phyloP scores from a whole-genome alignment of 257 asterid genomes.

The Thymus quinquecostatus region DNA sequence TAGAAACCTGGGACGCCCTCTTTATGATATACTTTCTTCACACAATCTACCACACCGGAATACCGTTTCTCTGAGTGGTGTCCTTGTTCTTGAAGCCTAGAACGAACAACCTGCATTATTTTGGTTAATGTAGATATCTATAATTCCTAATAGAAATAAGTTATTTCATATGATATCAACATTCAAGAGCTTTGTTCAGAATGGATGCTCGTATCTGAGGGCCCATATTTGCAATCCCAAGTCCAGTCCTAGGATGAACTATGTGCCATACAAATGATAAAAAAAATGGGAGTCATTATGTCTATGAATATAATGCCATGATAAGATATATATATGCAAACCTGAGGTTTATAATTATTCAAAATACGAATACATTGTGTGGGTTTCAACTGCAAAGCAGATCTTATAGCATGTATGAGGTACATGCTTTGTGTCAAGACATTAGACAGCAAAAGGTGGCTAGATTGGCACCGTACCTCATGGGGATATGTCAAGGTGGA shows the following conservation, averaged over 20 bases:
- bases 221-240: neutral
- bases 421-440: constrained; percentile 2
- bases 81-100: constrained; percentile 99
- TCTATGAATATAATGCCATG: neutral
- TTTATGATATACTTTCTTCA: constrained; percentile 70
- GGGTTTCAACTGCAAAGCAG: neutral
- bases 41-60: constrained; percentile 80
- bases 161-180: too few relatives aligned
- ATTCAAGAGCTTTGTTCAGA: neutral
- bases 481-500: constrained; percentile 93
- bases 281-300: neutral
- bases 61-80: constrained; percentile 89
- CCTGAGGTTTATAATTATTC: too few relatives aligned
- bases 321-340: too few relatives aligned
- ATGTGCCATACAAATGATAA: neutral
- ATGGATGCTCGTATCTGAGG: neutral
- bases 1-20: constrained; percentile 87
- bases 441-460: neutral
- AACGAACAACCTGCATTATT: constrained; percentile 79
- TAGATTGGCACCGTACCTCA: constrained; percentile 33
- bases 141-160: neutral
- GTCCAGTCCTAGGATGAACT: neutral
- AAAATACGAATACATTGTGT: neutral
- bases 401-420: neutral
- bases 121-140: neutral